Percentiles rank a stretch among this genome's conserved stretches.
phyloP scores from a whole-genome alignment of 2,329 filamentous ascomycete species.

The Penicillium hesseltinei region DNA sequence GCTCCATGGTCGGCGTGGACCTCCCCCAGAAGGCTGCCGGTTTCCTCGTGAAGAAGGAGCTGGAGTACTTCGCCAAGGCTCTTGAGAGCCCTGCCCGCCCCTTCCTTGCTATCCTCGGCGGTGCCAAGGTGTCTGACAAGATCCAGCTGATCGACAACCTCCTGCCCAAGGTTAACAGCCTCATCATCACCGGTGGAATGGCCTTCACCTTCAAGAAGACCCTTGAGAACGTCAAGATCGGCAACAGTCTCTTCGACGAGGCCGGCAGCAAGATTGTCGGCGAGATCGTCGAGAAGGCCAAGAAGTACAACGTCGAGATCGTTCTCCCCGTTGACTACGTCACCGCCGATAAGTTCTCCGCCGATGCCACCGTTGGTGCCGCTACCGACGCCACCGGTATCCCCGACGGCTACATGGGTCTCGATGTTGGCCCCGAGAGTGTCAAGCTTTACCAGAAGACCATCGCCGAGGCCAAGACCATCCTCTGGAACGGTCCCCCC shows the following conservation, averaged over 20 bases:
- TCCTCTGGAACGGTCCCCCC: slow-evolving; percentile 97
- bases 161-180: slow-evolving; percentile 93
- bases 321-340: slow-evolving; percentile 94
- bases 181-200: slow-evolving; percentile 97
- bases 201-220: slow-evolving; percentile 99
- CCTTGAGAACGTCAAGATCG: slow-evolving; percentile 85
- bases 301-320: slow-evolving; percentile 93
- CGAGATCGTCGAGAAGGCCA: slow-evolving; percentile 87
- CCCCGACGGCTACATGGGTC: slow-evolving; percentile 95
- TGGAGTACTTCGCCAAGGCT: slow-evolving; percentile 98
- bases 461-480: slow-evolving; percentile 86
- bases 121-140: slow-evolving; percentile 99
- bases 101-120: slow-evolving; percentile 97
- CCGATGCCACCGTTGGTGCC: slow-evolving; percentile 74
- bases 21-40: slow-evolving; percentile 95
- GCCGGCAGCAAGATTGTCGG: slow-evolving; percentile 87
- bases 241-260: slow-evolving; percentile 89
- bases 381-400: slow-evolving; percentile 88
- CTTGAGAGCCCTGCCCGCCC: slow-evolving; percentile 90
- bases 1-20: slow-evolving; percentile 96
- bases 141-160: slow-evolving; percentile 99
- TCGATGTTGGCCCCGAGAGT: slow-evolving; percentile 89
- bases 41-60: slow-evolving; percentile 99
- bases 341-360: slow-evolving; percentile 90
- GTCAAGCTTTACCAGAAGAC: slow-evolving; percentile 83